Conservation (phyloP, 164 flowering plant species). For the Stephania cephalantha region DNA sequence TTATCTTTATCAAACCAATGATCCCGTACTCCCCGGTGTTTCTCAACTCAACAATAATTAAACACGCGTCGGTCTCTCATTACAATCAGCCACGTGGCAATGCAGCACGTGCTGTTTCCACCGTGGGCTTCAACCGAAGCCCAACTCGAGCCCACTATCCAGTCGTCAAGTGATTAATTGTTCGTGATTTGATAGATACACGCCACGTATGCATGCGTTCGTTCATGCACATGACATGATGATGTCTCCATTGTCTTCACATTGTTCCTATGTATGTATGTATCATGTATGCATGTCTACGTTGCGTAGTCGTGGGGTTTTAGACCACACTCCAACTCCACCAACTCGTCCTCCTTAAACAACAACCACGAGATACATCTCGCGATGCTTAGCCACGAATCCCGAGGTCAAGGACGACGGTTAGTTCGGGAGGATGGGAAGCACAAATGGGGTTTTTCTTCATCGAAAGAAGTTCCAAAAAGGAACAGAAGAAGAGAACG, state of each 20-base stretch:
- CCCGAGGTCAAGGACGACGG: neutral
- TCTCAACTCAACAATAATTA: neutral
- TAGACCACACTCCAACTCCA: neutral
- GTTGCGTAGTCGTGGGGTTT: neutral
- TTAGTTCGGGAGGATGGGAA: neutral
- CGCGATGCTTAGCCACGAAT: no score
- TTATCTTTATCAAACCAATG: neutral
- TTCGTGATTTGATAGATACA: neutral
- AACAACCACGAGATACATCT: no score
- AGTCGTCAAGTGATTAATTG: neutral
- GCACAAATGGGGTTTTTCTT: neutral
- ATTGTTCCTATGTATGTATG: neutral
- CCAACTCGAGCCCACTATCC: neutral
- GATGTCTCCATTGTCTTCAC: no score
- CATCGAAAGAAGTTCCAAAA: constrained; percentile 9
- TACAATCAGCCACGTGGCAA: no score
- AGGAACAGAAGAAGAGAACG: constrained; percentile 4
- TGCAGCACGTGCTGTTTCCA: neutral
- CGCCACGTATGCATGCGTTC: neutral
- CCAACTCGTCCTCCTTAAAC: neutral
- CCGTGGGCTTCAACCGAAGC: neutral
- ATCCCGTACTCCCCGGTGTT: neutral
- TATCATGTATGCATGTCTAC: neutral
- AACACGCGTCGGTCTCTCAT: neutral
- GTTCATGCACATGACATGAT: no score